Evolutionary conservation across 495 filamentous ascomycete species (phyloP), one percentile per base, ranked within the genome.

Genomic region (Tetracladium setigerum): DNA sequence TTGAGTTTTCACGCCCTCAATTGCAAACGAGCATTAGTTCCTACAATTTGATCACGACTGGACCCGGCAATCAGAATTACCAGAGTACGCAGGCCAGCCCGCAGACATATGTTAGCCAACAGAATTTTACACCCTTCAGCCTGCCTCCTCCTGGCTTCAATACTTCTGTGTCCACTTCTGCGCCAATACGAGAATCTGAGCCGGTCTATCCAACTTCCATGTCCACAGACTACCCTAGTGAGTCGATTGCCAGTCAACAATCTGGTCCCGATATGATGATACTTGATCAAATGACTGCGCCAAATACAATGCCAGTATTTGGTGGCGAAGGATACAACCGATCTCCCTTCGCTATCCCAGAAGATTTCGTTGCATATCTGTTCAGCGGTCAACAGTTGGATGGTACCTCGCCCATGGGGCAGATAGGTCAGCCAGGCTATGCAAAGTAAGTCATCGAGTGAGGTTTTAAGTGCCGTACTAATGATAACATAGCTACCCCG

Each of bases 331-430:
- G 78, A 52, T 78, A 88, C 50, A 87, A 83, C 52, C 82, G 89
- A 40, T 95, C 90, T 5, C 90, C 92, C 10, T 89, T 79, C 38
- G 82, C 83, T 14, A 87, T 95, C 69, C 83, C 87, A 7, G 91
- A 95, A 56, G 89, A 95, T 61, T 95, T 95, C 62, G 81, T 91
- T 30, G 85, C 86, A 14, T 95, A 86, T 74, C 69, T 96, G 17
- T 95, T 97, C 67, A 91, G 85, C 58, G 86, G 84, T 2, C 59
- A 67, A 31, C 55, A 56, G 27, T 10, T 61, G 10, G 52, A 55
- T 9, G 34, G 32, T 16, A 52, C 50, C 19, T 62, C 76, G 36
- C 47, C 56, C 2, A 42, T 54, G 12, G 27, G 34, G 13, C 56
- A 48, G 5, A 64, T 75, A 48, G 61, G 66, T n/a, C 71, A 67